Conservation (phyloP, 148 eudicot species). For the Persicaria maculosa region DNA sequence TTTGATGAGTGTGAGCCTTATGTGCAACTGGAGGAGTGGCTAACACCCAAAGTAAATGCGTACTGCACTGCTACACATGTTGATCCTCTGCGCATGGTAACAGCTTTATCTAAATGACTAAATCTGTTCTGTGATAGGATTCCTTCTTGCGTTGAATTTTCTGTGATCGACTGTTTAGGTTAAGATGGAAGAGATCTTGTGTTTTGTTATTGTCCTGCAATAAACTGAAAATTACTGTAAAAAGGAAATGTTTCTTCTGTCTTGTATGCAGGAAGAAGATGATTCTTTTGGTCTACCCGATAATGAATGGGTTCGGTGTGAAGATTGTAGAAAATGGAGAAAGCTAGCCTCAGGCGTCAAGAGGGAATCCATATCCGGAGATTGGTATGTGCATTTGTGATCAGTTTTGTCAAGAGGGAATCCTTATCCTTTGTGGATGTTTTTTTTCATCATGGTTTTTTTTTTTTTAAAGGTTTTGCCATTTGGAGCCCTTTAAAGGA, state of each 20-base stretch:
- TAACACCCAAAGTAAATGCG: slow-evolving; percentile 38
- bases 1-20: slow-evolving; percentile 69
- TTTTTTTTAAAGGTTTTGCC: slow-evolving; percentile 49
- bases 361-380: slow-evolving; percentile 33
- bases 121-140: neutral
- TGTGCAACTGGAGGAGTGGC: slow-evolving; percentile 63
- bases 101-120: neutral
- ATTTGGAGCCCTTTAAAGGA: slow-evolving; percentile 61
- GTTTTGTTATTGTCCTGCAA: neutral
- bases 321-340: slow-evolving; percentile 82
- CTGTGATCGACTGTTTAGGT: neutral
- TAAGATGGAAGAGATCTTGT: neutral
- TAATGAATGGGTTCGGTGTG: slow-evolving; percentile 78
- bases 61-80: slow-evolving; percentile 42
- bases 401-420: neutral
- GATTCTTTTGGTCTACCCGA: slow-evolving; percentile 45
- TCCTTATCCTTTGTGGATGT: neutral
- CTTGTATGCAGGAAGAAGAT: slow-evolving; percentile 34
- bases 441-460: neutral
- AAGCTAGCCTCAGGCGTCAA: slow-evolving; percentile 37
- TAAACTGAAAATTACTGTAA: neutral
- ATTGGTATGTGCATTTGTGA: slow-evolving; percentile 36
- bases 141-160: slow-evolving; percentile 5
- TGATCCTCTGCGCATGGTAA: slow-evolving; percentile 49
- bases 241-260: neutral